These are phyloP conservation scores for Phoma herbarum DNA, from an alignment of 2,329 filamentous ascomycete species.

Conservation along the genomic window DNA sequence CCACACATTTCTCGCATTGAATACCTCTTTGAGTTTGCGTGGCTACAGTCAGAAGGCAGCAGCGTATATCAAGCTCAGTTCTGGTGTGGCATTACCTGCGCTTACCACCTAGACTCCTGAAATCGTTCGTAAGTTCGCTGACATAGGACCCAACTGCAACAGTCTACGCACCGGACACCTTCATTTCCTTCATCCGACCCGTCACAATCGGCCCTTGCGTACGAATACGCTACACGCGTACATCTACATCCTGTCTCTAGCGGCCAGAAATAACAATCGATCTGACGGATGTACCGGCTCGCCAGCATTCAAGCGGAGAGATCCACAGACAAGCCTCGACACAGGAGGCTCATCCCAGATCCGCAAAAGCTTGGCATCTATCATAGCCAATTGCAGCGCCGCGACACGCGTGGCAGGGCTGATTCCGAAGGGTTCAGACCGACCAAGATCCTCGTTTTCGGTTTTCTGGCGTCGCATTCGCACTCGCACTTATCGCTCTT, in stretches of 20 bases:
- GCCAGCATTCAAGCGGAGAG: too few relatives aligned
- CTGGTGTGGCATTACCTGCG: too few relatives aligned
- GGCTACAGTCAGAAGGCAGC: too few relatives aligned
- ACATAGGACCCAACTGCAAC: not conserved
- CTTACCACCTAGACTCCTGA: too few relatives aligned
- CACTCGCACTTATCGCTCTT: constrained; percentile 18
- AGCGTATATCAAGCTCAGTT: too few relatives aligned
- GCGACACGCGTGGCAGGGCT: constrained; percentile 10
- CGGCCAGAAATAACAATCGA: not conserved
- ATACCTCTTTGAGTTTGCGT: not conserved
- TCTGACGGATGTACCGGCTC: constrained; percentile 6
- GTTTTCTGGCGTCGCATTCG: constrained; percentile 15
- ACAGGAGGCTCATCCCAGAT: not conserved
- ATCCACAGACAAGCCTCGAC: constrained; percentile 3
- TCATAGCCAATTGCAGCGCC: not conserved
- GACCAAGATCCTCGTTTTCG: constrained; percentile 12
- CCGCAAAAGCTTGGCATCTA: not conserved
- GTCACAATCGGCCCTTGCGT: not conserved
- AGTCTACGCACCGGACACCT: not conserved
- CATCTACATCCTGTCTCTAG: not conserved
- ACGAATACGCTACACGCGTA: not conserved
- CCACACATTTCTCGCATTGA: not conserved
- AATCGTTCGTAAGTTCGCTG: not conserved
- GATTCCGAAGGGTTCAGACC: constrained; percentile 10
- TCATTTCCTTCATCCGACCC: not conserved